phyloP scores from a whole-genome alignment of 768 basidiomycete species.

The Imleria badia region DNA sequence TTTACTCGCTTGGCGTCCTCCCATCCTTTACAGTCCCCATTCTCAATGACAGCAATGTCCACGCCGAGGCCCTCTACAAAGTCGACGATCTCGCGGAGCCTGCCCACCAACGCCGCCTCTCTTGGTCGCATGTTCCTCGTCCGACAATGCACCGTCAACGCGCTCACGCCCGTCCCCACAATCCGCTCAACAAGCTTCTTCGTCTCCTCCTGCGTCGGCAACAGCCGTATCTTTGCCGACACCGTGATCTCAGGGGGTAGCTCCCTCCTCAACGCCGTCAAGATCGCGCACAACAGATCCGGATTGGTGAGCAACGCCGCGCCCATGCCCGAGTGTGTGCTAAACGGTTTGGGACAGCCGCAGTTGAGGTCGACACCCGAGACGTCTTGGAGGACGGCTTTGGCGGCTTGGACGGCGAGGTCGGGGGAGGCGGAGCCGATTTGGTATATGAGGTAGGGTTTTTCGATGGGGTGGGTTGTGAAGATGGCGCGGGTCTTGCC shows the following conservation, averaged over 20 bases:
- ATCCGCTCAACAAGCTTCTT: constrained; percentile 87
- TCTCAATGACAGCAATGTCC: constrained; percentile 87
- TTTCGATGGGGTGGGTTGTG: constrained; percentile 91
- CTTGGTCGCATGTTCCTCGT: constrained; percentile 87
- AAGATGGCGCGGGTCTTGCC: constrained; percentile 86
- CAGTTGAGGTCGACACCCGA: constrained; percentile 97
- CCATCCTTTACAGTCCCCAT: constrained; percentile 86
- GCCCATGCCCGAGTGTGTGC: constrained; percentile 93
- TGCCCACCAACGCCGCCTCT: constrained; percentile 74
- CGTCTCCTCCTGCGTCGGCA: constrained; percentile 86
- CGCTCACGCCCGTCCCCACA: constrained; percentile 81
- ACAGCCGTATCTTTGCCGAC: constrained; percentile 90
- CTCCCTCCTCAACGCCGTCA: constrained; percentile 69
- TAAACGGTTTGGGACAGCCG: constrained; percentile 96
- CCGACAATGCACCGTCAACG: constrained; percentile 92
- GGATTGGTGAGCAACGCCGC: constrained; percentile 92
- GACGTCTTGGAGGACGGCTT: constrained; percentile 82
- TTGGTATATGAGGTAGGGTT: constrained; percentile 92
- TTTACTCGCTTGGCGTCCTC: constrained; percentile 78
- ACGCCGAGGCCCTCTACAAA: constrained; percentile 73
- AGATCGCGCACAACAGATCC: constrained; percentile 85
- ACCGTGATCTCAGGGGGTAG: constrained; percentile 81
- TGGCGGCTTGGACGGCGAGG: constrained; percentile 90
- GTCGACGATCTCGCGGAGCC: constrained; percentile 83
- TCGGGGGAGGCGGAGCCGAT: constrained; percentile 89